phyloP scores from a whole-genome alignment of 768 basidiomycete species.

The Antrodiella citrinella region DNA sequence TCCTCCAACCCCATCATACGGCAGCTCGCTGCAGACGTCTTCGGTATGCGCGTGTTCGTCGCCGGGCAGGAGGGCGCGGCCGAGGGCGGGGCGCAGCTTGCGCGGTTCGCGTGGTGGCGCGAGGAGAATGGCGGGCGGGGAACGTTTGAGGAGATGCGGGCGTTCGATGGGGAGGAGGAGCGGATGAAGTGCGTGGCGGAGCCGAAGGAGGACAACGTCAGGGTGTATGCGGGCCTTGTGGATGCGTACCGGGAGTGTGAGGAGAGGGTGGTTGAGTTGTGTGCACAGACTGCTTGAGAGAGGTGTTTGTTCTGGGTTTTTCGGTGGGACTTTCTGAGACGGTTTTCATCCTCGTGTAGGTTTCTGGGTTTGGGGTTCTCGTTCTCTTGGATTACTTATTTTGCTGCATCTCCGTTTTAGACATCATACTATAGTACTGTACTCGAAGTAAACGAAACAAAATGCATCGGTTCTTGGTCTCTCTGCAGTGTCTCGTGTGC shows the following conservation, averaged over 20 bases:
- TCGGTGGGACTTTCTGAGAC: background rate
- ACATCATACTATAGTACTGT: too few relatives aligned
- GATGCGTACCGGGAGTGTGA: slow-evolving; percentile 50
- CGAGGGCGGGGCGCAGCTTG: slow-evolving; percentile 64
- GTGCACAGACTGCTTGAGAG: slow-evolving; percentile 5
- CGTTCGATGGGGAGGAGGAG: slow-evolving; percentile 38
- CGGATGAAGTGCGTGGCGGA: slow-evolving; percentile 55
- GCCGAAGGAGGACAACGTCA: slow-evolving; percentile 36
- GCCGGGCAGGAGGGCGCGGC: slow-evolving; percentile 63
- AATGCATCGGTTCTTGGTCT: too few relatives aligned
- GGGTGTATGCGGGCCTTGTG: slow-evolving; percentile 48
- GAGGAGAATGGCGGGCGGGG: slow-evolving; percentile 32
- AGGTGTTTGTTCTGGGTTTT: background rate
- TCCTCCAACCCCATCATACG: slow-evolving; percentile 66
- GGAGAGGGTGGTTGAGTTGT: slow-evolving; percentile 32
- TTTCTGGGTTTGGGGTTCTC: too few relatives aligned
- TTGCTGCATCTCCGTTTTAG: background rate
- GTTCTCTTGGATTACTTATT: background rate
- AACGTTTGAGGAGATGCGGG: slow-evolving; percentile 59
- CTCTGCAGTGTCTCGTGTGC: too few relatives aligned
- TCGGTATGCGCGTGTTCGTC: slow-evolving; percentile 66
- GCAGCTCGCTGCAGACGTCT: slow-evolving; percentile 72
- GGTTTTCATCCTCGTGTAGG: too few relatives aligned
- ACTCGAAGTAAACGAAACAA: too few relatives aligned
- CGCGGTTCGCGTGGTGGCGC: slow-evolving; percentile 66